Base-by-base conservation (phyloP, 1,284 basidiomycete genomes). In the Thelephora terrestris region DNA sequence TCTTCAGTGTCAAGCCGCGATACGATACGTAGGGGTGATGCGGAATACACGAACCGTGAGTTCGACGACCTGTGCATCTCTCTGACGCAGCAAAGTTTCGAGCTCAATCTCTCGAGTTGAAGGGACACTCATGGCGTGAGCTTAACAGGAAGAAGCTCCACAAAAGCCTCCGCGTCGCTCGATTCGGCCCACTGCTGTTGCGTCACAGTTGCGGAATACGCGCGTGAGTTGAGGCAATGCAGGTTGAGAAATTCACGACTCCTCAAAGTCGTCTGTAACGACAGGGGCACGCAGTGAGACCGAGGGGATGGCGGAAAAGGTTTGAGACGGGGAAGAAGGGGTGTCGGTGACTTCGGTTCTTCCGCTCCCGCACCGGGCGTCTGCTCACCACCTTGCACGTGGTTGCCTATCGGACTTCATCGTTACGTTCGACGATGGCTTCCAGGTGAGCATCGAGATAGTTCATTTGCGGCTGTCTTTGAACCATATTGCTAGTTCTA, bases 81-180 rank as follows among this genome's bases (percentile, higher is more conserved):
- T 75, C 61, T 81, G 73, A 55, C 84, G 73, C 17, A 90, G 67
- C 9, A 84, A 70, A 39, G 76, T 74, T 64, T 90, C 86, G 38
- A 90, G 76, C 61, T 89, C 84, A 52, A 87, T 69, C 64, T 88
- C 85, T 62, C 86, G 73, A 50, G 76, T 66, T 34, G 80, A 75
- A 20, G 86, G 86, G 43, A 85, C 65, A 52, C 80, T 76, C 81
- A 85, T 85, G 58, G 56, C 54, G 53, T 53, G 46, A 42, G 25
- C 9, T 18, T 20, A 50, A 35, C 9, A 48, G 35, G 46, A 43
- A 46, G 47, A 45, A 51, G 47, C 47, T 37, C 35, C 46, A 52
- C n/a, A 32, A 27, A 43, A 46, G 46, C 52, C 52, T 20, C 29
- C 29, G 29, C 29, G 29, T 32, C 29, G 12, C 29, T 14, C 29